phyloP scores from a whole-genome alignment of 805 yeast genomes.

The Metschnikowia proteae region DNA sequence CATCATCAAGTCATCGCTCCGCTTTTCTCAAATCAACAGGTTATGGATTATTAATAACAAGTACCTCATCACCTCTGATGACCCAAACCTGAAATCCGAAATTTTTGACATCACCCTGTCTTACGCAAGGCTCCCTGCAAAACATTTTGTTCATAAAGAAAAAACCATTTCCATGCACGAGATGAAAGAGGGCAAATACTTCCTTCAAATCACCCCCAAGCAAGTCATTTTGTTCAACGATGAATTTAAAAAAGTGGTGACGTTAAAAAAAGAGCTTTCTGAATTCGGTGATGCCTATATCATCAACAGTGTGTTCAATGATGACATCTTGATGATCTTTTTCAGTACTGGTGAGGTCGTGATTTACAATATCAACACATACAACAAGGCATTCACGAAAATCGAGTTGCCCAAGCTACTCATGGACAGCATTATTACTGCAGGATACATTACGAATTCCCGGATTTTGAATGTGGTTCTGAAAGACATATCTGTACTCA shows the following conservation, averaged over 20 bases:
- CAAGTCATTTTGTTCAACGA: conserved; percentile 59
- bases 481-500: conserved; percentile 25
- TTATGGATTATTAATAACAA: conserved; percentile 69
- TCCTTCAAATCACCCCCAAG: conserved; percentile 71
- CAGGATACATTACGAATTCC: conserved; percentile 60
- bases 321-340: conserved; percentile 60
- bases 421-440: conserved; percentile 55
- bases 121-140: conserved; percentile 57
- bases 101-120: conserved; percentile 60
- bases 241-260: conserved; percentile 50
- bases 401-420: conserved; percentile 40
- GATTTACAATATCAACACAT: conserved; percentile 43
- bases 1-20: conserved; percentile 58
- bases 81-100: conserved; percentile 59
- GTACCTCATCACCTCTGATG: conserved; percentile 70
- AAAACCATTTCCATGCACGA: conserved; percentile 67
- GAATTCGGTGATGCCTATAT: conserved; percentile 50
- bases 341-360: conserved; percentile 69
- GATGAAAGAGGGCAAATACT: conserved; percentile 49
- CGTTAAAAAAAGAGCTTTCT: conserved; percentile 39
- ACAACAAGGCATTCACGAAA: conserved; percentile 31
- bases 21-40: conserved; percentile 66
- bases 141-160: conserved; percentile 60
- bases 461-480: conserved; percentile 44
- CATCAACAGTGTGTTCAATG: conserved; percentile 57